A percentile compares a stretch with the other conserved stretches of the same genome.
These are phyloP conservation scores for Halenospora varia DNA, from an alignment of 495 filamentous ascomycete genomes.

Conservation along the genomic window DNA sequence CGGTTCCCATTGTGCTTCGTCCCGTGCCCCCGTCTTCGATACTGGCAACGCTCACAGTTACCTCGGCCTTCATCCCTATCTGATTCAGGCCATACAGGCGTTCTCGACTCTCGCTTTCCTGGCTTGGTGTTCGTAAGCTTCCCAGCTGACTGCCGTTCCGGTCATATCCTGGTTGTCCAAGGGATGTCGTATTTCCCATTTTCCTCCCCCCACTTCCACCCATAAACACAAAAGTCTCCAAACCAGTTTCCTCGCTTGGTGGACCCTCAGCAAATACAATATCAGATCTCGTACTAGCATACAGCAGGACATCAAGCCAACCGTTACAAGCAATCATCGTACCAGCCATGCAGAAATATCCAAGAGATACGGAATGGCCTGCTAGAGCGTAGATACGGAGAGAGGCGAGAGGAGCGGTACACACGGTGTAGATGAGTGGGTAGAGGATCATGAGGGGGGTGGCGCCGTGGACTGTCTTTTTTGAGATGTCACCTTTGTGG, in stretches of 20 bases:
- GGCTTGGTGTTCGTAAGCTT: background rate
- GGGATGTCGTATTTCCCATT: constrained; percentile 7
- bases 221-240: constrained; percentile 47
- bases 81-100: constrained; percentile 20
- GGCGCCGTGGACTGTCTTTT: constrained; percentile 32
- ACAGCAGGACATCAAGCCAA: constrained; percentile 68
- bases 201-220: constrained; percentile 22
- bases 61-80: constrained; percentile 20
- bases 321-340: constrained; percentile 70
- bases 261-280: constrained; percentile 43
- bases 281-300: constrained; percentile 60
- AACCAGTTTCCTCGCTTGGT: constrained; percentile 34
- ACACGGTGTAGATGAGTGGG: constrained; percentile 67
- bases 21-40: background rate
- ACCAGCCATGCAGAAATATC: constrained; percentile 67
- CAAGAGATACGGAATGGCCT: constrained; percentile 45
- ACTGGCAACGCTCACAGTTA: constrained; percentile 9
- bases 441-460: constrained; percentile 72
- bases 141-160: background rate
- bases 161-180: background rate
- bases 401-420: constrained; percentile 66
- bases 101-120: constrained; percentile 11
- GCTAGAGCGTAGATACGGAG: constrained; percentile 65
- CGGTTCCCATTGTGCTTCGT: background rate
- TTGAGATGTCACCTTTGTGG: background rate